These are phyloP conservation scores for Blastobotrys apis DNA, from an alignment of 1,139 yeast genomes.

Conservation along the genomic window DNA sequence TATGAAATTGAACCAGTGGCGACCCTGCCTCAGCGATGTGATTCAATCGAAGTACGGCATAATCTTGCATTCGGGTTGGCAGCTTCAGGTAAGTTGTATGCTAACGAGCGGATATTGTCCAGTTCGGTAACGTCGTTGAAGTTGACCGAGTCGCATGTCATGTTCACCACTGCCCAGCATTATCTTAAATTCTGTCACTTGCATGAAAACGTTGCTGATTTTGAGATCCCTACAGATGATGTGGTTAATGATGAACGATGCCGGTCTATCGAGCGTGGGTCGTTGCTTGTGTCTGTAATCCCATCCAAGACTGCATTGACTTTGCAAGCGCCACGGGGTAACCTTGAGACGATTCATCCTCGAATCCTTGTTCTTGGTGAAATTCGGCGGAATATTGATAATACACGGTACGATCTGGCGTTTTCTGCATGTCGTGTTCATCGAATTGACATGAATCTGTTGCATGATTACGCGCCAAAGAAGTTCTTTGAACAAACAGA, in stretches of 20 bases:
- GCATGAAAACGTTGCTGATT: slow-evolving; percentile 37
- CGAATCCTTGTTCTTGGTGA: slow-evolving; percentile 86
- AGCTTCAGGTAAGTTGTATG: slow-evolving; percentile 62
- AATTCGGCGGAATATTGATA: slow-evolving; percentile 64
- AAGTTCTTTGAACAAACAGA: slow-evolving; percentile 61
- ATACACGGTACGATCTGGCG: slow-evolving; percentile 60
- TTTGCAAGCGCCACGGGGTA: slow-evolving; percentile 94
- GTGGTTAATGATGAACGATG: slow-evolving; percentile 66
- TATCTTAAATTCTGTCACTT: slow-evolving; percentile 79
- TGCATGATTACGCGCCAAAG: slow-evolving; percentile 81
- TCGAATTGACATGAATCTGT: slow-evolving; percentile 82
- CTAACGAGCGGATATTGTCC: slow-evolving; percentile 58
- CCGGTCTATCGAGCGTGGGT: slow-evolving; percentile 88
- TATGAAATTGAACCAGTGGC: slow-evolving; percentile 37
- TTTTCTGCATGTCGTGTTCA: slow-evolving; percentile 83
- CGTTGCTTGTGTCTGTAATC: slow-evolving; percentile 69
- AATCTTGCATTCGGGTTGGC: slow-evolving; percentile 66
- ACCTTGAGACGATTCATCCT: slow-evolving; percentile 89
- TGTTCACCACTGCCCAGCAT: slow-evolving; percentile 87
- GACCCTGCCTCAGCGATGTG: slow-evolving; percentile 66
- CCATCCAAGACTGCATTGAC: slow-evolving; percentile 83
- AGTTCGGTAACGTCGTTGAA: slow-evolving; percentile 79
- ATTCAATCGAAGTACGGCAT: slow-evolving; percentile 44
- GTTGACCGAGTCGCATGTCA: slow-evolving; percentile 64
- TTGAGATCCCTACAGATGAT: slow-evolving; percentile 35